Base-by-base conservation (phyloP, 2,329 filamentous ascomycete genomes). In the Zasmidium angulare region DNA sequence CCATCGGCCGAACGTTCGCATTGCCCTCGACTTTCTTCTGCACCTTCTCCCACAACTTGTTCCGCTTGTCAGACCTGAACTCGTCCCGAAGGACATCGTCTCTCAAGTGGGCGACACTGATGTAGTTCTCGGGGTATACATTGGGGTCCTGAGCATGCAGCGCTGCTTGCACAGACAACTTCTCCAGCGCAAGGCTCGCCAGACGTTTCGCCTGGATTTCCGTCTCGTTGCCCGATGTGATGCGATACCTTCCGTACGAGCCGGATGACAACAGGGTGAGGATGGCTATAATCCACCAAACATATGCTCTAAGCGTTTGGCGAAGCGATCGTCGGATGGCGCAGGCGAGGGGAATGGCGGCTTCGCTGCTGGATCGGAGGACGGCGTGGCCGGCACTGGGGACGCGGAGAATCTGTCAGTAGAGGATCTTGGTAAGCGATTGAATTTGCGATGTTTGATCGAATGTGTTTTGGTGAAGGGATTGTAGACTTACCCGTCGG, bases 71-170 rank as follows among this genome's bases (percentile, higher is more conserved):
- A 20, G 93, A 82, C 2, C 85, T 88, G 73, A 97, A 91, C 62
- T 96, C 87, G 24, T 89, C 85, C 20, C 93, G 83, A 43, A 99
- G 81, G 2, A 99, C 88, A 71, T 98, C 93, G 71, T 99, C 95
- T 60, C 95, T 84, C 55, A 99, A 79, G 72, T 98, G 95, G 0
- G 90, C 90, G 67, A 97, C 84, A 70, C 91, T 90, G 62, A 99
- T 84, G 78, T 90, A 96, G 1, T 87, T 82, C 63, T 97, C 93
- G 19, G 86, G 84, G 53, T 82, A 87, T 61, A 74, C 82, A 74
- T 72, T 86, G 72, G 74, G 86, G 48, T 86, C 85, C 53, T 83
- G 79, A 20, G 81, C 87, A 62, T 92, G 88, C n/a, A 93, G 77
- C 63, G 90, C 88, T 61, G 93, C 95, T 73, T 98, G 93, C 36